Conservation (phyloP, 2,329 filamentous ascomycete species). For the Dactylellina cionopaga region DNA sequence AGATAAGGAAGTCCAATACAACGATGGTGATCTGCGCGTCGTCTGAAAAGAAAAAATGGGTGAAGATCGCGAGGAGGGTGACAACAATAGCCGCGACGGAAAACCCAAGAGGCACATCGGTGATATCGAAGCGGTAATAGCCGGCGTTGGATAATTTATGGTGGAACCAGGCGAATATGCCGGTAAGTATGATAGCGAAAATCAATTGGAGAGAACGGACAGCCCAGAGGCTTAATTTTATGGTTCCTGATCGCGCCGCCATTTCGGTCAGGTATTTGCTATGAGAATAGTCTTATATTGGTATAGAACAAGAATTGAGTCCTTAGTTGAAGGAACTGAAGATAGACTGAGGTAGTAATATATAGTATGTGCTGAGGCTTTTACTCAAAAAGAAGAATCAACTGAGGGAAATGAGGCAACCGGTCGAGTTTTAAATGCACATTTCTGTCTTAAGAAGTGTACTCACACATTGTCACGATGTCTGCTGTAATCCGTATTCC, state of each 20-base stretch:
- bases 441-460: no score
- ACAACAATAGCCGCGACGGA: slow-evolving; percentile 42
- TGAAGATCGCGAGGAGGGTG: not conserved
- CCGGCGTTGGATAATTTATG: slow-evolving; percentile 44
- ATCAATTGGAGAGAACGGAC: slow-evolving; percentile 54
- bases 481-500: no score
- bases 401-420: no score
- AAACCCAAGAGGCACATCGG: slow-evolving; percentile 50
- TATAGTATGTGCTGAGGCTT: no score
- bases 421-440: no score
- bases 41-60: not conserved
- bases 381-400: no score
- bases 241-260: not conserved
- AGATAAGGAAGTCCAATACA: slow-evolving; percentile 6
- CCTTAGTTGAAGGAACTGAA: no score
- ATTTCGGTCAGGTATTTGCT: not conserved
- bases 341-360: no score
- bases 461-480: no score
- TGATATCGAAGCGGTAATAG: not conserved
- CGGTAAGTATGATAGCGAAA: slow-evolving; percentile 54
- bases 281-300: no score
- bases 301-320: no score
- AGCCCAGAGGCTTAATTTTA: slow-evolving; percentile 28
- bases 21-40: not conserved
- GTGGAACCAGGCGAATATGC: slow-evolving; percentile 54